phyloP scores from a whole-genome alignment of 2,329 filamentous ascomycete species.

The Calonectria pseudoturangicola region DNA sequence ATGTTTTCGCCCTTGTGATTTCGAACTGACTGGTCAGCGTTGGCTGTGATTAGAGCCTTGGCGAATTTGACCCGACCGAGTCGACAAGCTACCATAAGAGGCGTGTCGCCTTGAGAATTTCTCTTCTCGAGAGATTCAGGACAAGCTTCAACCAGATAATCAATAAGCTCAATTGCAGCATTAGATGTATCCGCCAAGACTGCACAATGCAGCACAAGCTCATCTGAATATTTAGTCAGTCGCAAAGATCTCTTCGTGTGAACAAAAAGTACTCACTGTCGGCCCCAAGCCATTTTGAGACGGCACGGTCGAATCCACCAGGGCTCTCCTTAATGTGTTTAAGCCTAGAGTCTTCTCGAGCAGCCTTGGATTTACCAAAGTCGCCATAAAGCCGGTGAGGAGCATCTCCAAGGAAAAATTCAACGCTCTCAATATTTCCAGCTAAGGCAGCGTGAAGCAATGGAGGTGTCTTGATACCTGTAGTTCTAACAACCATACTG shows the following conservation, averaged over 20 bases:
- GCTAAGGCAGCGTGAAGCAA: conserved; percentile 74
- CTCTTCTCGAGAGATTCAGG: conserved; percentile 79
- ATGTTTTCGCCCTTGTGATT: conserved; percentile 80
- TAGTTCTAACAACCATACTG: conserved; percentile 61
- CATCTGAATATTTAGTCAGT: conserved; percentile 64
- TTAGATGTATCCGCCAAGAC: conserved; percentile 67
- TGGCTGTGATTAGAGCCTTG: conserved; percentile 78
- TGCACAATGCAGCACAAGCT: conserved; percentile 80
- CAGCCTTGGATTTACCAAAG: conserved; percentile 76
- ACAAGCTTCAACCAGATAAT: conserved; percentile 78
- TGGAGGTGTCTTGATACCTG: conserved; percentile 71
- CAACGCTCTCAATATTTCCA: conserved; percentile 79
- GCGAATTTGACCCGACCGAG: conserved; percentile 72
- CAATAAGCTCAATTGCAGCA: conserved; percentile 72
- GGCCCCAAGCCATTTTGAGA: conserved; percentile 77
- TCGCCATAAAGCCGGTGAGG: conserved; percentile 81
- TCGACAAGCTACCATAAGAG: conserved; percentile 80
- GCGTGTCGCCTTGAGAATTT: conserved; percentile 75
- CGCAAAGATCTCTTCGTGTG: not conserved
- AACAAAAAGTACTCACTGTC: conserved; percentile 69
- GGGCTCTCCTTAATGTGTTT: conserved; percentile 75
- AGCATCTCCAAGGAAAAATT: conserved; percentile 86
- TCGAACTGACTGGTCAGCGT: conserved; percentile 80
- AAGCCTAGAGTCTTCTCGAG: conserved; percentile 77
- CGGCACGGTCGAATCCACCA: conserved; percentile 78